phyloP scores from a whole-genome alignment of 2,329 filamentous ascomycete species.

The Taxawa tesnikishii region DNA sequence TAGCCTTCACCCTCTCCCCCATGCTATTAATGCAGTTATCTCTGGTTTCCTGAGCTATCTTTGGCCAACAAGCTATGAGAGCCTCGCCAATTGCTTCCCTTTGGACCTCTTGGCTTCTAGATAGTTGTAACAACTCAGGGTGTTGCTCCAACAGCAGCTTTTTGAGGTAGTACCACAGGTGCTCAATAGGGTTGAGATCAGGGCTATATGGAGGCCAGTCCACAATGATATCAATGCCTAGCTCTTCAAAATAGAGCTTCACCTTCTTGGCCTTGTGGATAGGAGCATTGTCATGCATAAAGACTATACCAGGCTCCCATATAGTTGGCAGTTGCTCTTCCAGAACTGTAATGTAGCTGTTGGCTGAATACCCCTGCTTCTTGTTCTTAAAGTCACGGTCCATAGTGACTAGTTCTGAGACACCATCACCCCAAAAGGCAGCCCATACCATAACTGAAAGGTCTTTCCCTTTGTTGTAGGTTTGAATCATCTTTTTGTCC shows the following conservation, averaged over 20 bases:
- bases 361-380: background rate
- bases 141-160: constrained; percentile 1
- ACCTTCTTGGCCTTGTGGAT: background rate
- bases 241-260: background rate
- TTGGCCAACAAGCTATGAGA: background rate
- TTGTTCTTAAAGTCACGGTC: background rate
- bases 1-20: too few species aligned
- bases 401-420: too few species aligned
- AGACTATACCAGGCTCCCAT: background rate
- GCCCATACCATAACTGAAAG: too few species aligned
- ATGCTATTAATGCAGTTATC: background rate
- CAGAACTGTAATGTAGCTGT: background rate
- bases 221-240: background rate
- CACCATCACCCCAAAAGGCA: too few species aligned
- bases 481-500: too few species aligned
- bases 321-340: background rate
- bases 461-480: too few species aligned
- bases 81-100: constrained; percentile 1
- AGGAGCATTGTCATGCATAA: constrained; percentile 1
- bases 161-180: constrained; percentile 3
- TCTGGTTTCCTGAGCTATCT: background rate
- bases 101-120: background rate
- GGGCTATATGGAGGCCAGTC: constrained; percentile 1
- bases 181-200: constrained; percentile 3
- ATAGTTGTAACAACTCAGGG: constrained; percentile 3